phyloP scores from a whole-genome alignment of 352 stramenopile species.

The Globisporangium solare region DNA sequence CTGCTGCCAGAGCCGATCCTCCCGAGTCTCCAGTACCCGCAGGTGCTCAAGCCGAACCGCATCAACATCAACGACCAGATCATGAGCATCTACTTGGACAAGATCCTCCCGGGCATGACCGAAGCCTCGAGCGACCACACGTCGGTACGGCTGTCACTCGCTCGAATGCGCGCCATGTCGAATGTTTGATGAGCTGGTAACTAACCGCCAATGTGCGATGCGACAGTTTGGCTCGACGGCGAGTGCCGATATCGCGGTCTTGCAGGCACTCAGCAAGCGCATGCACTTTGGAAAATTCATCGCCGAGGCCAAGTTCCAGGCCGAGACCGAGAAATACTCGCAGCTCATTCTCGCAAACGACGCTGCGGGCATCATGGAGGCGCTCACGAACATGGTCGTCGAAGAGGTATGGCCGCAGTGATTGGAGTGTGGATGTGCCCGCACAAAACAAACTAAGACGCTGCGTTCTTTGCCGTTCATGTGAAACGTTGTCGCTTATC shows the following conservation, averaged over 20 bases:
- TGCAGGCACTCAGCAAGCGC: slow-evolving; percentile 95
- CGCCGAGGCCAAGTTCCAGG: slow-evolving; percentile 96
- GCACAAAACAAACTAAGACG: neutral
- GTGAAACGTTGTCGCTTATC: neutral
- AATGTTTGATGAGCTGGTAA: too few relatives aligned
- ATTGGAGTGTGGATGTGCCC: slow-evolving; percentile 12
- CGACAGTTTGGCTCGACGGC: slow-evolving; percentile 73
- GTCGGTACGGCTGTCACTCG: slow-evolving; percentile 27
- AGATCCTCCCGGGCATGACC: slow-evolving; percentile 92
- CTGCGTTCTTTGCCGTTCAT: neutral
- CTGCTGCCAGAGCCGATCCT: slow-evolving; percentile 90
- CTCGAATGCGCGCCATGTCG: too few relatives aligned
- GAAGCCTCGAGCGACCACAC: slow-evolving; percentile 86
- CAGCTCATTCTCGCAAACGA: slow-evolving; percentile 91
- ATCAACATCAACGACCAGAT: slow-evolving; percentile 99
- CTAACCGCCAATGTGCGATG: neutral
- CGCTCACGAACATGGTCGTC: slow-evolving; percentile 92
- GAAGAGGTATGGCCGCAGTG: slow-evolving; percentile 59
- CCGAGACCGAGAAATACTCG: slow-evolving; percentile 89
- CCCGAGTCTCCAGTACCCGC: slow-evolving; percentile 89
- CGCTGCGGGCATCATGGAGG: slow-evolving; percentile 93
- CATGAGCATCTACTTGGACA: slow-evolving; percentile 94
- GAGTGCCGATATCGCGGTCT: slow-evolving; percentile 88
- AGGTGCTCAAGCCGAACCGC: slow-evolving; percentile 90
- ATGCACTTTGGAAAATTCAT: slow-evolving; percentile 99